A percentile compares a stretch with the other conserved stretches of the same genome.
These are phyloP conservation scores for Curvularia verruculosa DNA, from an alignment of 2,329 filamentous ascomycete species.

Conservation along the genomic window DNA sequence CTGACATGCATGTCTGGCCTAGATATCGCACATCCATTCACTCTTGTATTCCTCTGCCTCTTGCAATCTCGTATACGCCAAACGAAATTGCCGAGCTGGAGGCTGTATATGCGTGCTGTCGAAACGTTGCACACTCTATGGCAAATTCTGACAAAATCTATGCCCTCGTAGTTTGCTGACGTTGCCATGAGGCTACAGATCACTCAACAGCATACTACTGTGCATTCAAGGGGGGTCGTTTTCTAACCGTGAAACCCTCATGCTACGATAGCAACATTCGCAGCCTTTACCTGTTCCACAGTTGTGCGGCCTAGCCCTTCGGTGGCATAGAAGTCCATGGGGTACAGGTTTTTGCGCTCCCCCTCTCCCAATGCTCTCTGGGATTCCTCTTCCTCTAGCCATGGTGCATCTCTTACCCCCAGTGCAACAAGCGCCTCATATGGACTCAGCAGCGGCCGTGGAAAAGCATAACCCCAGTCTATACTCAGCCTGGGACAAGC, in stretches of 20 bases:
- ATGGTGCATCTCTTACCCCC: slow-evolving; percentile 70
- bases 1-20: background rate
- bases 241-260: background rate
- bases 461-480: slow-evolving; percentile 98
- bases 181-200: too few relatives aligned
- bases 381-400: slow-evolving; percentile 62
- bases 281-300: slow-evolving; percentile 37
- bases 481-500: slow-evolving; percentile 97
- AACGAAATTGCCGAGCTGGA: too few relatives aligned
- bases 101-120: too few relatives aligned
- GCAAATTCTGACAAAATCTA: too few relatives aligned
- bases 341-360: slow-evolving; percentile 71
- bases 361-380: slow-evolving; percentile 40
- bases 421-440: slow-evolving; percentile 95
- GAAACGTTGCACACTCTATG: too few relatives aligned
- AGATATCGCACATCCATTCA: background rate
- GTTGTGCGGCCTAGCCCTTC: slow-evolving; percentile 85
- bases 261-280: slow-evolving; percentile 16
- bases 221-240: background rate
- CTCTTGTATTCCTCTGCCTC: background rate
- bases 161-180: too few relatives aligned
- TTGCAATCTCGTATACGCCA: too few relatives aligned
- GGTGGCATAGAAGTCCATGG: slow-evolving; percentile 97
- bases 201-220: background rate
- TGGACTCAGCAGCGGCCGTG: slow-evolving; percentile 84